Percentiles rank a stretch among this genome's conserved stretches.
phyloP scores from a whole-genome alignment of 352 stramenopile genomes.

The Phytophthora parvispora region DNA sequence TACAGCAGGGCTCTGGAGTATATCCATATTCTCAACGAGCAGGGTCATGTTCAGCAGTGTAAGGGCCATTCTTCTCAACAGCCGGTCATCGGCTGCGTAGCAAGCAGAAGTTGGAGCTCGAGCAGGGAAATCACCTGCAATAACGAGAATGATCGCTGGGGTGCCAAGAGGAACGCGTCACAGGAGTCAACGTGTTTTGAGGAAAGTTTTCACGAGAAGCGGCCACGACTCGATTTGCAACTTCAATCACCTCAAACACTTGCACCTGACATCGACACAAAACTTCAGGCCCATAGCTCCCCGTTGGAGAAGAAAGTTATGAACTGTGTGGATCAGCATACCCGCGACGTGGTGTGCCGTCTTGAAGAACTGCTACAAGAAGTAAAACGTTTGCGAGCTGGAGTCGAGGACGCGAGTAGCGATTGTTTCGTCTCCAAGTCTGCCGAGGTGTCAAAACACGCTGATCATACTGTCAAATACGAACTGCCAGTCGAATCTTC shows the following conservation, averaged over 20 bases:
- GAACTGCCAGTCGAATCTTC: neutral
- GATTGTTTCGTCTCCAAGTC: neutral
- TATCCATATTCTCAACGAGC: neutral
- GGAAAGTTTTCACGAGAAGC: neutral
- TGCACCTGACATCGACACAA: neutral
- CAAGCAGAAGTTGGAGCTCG: neutral
- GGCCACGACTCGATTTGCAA: neutral
- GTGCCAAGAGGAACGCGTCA: neutral
- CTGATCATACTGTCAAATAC: neutral
- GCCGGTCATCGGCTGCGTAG: neutral
- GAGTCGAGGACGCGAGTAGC: neutral
- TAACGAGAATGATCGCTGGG: neutral
- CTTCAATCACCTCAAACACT: neutral
- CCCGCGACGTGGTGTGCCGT: neutral
- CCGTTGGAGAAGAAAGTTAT: neutral
- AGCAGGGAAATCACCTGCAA: no score
- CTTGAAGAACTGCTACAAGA: neutral
- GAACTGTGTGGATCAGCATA: neutral
- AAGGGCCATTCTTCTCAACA: neutral
- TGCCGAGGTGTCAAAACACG: neutral
- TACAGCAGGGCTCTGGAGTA: neutral
- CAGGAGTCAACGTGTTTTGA: neutral
- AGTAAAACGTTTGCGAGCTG: neutral
- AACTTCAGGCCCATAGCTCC: neutral
- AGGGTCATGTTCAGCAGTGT: neutral